phyloP scores from a whole-genome alignment of 2,329 filamentous ascomycete species.

The Botrytis tulipae region DNA sequence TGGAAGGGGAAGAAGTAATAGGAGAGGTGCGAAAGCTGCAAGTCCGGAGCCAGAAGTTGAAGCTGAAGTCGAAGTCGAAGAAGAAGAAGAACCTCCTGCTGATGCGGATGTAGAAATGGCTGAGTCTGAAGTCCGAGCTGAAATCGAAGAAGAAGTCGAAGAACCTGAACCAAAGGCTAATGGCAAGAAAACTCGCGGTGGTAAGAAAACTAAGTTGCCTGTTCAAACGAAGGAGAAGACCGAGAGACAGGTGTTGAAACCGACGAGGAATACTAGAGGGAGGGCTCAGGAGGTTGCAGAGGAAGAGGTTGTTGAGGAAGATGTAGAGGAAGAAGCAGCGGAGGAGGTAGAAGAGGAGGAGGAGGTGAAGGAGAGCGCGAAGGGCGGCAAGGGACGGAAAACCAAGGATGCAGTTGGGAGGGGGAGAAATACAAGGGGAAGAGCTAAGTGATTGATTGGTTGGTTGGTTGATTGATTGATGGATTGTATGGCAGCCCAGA shows the following conservation, averaged over 20 bases:
- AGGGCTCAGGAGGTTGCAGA: background rate
- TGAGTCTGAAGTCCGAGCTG: background rate
- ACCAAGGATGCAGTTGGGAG: background rate
- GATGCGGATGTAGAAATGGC: slow-evolving; percentile 11
- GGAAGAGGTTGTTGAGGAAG: background rate
- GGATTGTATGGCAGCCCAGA: background rate
- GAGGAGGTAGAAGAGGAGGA: background rate
- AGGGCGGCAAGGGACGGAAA: background rate
- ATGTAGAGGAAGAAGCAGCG: background rate
- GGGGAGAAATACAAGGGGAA: slow-evolving; percentile 2
- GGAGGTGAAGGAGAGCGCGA: background rate
- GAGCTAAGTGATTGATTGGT: background rate
- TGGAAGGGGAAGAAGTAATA: background rate
- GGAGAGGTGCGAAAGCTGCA: background rate
- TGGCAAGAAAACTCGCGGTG: slow-evolving; percentile 2
- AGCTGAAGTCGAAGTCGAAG: background rate
- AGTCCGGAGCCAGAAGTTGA: slow-evolving; percentile 5
- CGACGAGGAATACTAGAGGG: background rate
- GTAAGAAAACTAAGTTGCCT: background rate
- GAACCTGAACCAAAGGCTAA: background rate
- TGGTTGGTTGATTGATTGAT: too few relatives aligned
- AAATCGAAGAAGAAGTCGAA: background rate
- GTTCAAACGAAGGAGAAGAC: background rate
- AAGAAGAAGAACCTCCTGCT: slow-evolving; percentile 28
- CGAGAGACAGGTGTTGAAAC: background rate